phyloP scores from a whole-genome alignment of 352 stramenopile species.

The Pilasporangium apinafurcum region DNA sequence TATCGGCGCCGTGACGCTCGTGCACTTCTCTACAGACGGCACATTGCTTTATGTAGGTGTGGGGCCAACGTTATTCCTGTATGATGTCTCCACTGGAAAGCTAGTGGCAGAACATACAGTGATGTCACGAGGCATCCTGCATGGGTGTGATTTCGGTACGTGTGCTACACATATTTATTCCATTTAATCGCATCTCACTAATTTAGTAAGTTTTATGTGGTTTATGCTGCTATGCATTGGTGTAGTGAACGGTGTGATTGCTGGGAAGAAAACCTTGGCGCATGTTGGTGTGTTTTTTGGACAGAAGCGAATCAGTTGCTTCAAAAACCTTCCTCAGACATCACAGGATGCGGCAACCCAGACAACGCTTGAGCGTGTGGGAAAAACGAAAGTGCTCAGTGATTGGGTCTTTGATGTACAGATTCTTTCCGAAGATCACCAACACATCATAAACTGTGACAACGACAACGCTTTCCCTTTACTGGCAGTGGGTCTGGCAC shows the following conservation, averaged over 20 bases:
- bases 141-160: slow-evolving; percentile 57
- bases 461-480: slow-evolving; percentile 15
- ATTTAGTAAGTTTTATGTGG: background rate
- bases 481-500: slow-evolving; percentile 65
- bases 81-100: slow-evolving; percentile 36
- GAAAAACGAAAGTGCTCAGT: slow-evolving; percentile 54
- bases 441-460: too few species aligned
- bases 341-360: slow-evolving; percentile 7
- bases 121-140: slow-evolving; percentile 61
- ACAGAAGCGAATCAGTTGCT: slow-evolving; percentile 69
- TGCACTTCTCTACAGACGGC: slow-evolving; percentile 65
- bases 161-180: background rate
- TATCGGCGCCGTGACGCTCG: slow-evolving; percentile 76
- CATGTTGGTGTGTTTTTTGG: slow-evolving; percentile 63
- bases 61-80: slow-evolving; percentile 58
- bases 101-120: slow-evolving; percentile 38
- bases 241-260: slow-evolving; percentile 3
- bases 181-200: background rate
- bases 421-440: slow-evolving; percentile 28
- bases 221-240: background rate
- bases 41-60: slow-evolving; percentile 71
- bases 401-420: slow-evolving; percentile 85
- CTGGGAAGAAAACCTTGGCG: background rate
- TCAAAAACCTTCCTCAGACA: slow-evolving; percentile 40
- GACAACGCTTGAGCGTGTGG: slow-evolving; percentile 18